Percentiles rank a stretch among this genome's conserved stretches.
These are phyloP conservation scores for Diaporthe sp. DNA, from an alignment of 2,329 filamentous ascomycete genomes.

Conservation along the genomic window DNA sequence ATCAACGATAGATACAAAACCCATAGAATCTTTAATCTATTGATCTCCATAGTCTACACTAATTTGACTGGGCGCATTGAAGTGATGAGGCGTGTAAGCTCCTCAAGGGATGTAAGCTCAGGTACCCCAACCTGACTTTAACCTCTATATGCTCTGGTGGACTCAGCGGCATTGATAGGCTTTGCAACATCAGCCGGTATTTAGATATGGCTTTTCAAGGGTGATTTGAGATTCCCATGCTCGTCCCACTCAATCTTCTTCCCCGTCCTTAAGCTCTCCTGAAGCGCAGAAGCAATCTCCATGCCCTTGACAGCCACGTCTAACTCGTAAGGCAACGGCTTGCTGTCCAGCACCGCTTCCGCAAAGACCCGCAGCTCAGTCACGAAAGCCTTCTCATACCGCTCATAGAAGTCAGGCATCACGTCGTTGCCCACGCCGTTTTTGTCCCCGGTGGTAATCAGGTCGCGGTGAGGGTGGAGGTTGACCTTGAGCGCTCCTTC, in stretches of 20 bases:
- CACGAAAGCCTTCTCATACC: constrained; percentile 34
- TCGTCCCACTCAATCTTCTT: constrained; percentile 13
- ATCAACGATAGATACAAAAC: not conserved
- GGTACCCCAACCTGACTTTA: not conserved
- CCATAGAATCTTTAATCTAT: not conserved
- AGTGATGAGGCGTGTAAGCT: no score
- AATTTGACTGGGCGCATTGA: not conserved
- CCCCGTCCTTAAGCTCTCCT: constrained; percentile 9
- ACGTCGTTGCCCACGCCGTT: constrained; percentile 24
- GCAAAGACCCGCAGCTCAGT: constrained; percentile 35
- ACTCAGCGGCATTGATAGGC: no score
- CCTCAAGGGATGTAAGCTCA: no score
- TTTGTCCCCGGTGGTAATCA: constrained; percentile 1
- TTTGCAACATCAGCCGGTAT: not conserved
- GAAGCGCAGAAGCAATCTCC: constrained; percentile 31
- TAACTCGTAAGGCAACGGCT: constrained; percentile 31
- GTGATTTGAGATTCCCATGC: not conserved
- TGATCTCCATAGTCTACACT: not conserved
- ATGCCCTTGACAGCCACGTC: constrained; percentile 27
- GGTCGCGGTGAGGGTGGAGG: constrained; percentile 59
- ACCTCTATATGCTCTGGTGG: not conserved
- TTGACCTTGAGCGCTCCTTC: constrained; percentile 74
- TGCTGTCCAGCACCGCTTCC: constrained; percentile 30
- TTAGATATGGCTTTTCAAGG: not conserved
- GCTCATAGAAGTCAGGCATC: constrained; percentile 30